Evolutionary conservation across 106 monocot genomes (phyloP).

Genomic region (Dendrobium huoshanense): DNA sequence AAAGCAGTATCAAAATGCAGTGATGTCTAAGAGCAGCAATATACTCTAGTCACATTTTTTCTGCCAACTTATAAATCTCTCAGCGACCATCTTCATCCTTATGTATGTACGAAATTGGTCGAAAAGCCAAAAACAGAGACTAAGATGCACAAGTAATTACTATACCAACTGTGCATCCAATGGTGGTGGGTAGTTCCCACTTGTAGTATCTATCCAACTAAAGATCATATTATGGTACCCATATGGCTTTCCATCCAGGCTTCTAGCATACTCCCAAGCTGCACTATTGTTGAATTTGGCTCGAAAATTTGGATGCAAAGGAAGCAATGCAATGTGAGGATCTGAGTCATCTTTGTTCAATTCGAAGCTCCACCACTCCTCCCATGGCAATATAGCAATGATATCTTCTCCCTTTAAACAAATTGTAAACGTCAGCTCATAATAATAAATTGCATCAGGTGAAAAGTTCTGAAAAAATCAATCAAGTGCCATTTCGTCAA

Average conservation of each 20-base stretch:
- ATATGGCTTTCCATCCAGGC: constrained; percentile 52
- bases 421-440: background rate
- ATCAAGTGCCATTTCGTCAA: no score
- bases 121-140: no score
- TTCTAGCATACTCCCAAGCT: constrained; percentile 67
- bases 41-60: no score
- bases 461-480: background rate
- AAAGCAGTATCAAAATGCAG: no score
- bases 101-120: no score
- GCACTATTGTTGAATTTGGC: constrained; percentile 63
- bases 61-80: no score
- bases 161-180: constrained; percentile 59
- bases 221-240: constrained; percentile 82
- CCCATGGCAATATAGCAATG: constrained; percentile 57
- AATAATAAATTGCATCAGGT: no score
- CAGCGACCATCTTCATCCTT: no score
- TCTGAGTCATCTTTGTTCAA: constrained; percentile 50
- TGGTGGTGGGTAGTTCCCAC: constrained; percentile 51
- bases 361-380: constrained; percentile 68
- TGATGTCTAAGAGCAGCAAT: no score
- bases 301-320: constrained; percentile 51
- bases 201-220: constrained; percentile 73
- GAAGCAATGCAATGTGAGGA: constrained; percentile 65
- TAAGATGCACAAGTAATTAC: background rate
- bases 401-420: constrained; percentile 49